Evolutionary conservation across 2,329 filamentous ascomycete genomes (phyloP).

Genomic region (Arthrobotrys iridis): DNA sequence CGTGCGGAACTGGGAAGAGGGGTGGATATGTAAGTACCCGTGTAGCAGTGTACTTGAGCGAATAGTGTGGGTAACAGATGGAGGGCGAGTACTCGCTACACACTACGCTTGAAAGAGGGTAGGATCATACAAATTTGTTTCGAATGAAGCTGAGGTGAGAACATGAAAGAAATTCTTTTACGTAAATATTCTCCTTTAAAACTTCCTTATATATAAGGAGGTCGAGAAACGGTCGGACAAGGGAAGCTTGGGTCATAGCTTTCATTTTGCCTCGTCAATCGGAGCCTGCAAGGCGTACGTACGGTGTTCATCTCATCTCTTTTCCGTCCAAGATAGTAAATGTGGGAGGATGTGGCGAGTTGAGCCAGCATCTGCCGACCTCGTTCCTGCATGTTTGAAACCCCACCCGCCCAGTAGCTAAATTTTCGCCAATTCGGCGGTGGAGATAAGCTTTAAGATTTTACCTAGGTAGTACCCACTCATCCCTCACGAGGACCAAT

Average conservation of each 20-base stretch:
- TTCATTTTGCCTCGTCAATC: neutral
- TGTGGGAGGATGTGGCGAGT: neutral
- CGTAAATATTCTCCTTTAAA: conserved; percentile 50
- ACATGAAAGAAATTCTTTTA: conserved; percentile 25
- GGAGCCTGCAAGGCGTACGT: neutral
- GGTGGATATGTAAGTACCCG: conserved; percentile 21
- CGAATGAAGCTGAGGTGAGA: neutral
- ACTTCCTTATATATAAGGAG: conserved; percentile 30
- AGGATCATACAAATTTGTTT: neutral
- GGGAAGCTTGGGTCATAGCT: neutral
- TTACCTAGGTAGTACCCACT: conserved; percentile 1
- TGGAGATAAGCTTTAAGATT: conserved; percentile 39
- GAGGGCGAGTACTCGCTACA: neutral
- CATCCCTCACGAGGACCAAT: neutral
- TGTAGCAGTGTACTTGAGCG: conserved; percentile 2
- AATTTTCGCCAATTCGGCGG: neutral
- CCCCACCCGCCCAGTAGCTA: neutral
- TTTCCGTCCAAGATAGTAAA: neutral
- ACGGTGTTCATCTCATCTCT: conserved; percentile 11
- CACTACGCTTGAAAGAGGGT: neutral
- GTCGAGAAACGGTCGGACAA: neutral
- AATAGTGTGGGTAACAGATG: neutral
- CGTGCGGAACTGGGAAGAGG: conserved; percentile 6
- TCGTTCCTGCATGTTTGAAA: conserved; percentile 17
- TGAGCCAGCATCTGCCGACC: conserved; percentile 1